Evolutionary conservation across 2,329 filamentous ascomycete species (phyloP).

Genomic region (Exophiala viscosa): DNA sequence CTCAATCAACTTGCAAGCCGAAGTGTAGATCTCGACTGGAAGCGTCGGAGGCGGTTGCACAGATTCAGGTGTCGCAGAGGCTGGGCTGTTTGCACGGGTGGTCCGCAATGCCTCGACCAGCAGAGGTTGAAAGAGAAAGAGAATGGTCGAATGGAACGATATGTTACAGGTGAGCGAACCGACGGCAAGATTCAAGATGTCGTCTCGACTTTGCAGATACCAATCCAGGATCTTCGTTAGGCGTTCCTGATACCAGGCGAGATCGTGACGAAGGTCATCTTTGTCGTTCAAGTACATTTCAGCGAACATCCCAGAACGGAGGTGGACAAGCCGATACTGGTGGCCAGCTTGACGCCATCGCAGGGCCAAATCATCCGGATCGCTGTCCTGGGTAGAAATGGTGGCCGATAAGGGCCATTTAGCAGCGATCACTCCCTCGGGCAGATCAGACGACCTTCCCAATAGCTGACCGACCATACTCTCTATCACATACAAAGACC

Average conservation of each 20-base stretch:
- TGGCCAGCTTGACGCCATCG: neutral
- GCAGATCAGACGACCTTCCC: conserved; percentile 32
- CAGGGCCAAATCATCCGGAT: conserved; percentile 19
- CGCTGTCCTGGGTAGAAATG: conserved; percentile 15
- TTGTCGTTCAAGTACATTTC: too few species aligned
- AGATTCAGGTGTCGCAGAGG: neutral
- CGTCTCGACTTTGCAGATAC: neutral
- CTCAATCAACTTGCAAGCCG: conserved; percentile 24
- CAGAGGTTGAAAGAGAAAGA: conserved; percentile 29
- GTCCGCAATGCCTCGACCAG: conserved; percentile 8
- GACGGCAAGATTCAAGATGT: conserved; percentile 6
- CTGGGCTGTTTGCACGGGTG: neutral
- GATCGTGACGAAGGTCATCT: neutral
- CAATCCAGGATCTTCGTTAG: neutral
- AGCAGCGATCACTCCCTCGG: conserved; percentile 17
- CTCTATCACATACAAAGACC: conserved; percentile 34
- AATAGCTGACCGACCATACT: conserved; percentile 33
- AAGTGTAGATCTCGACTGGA: conserved; percentile 22
- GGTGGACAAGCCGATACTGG: neutral
- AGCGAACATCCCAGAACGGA: too few species aligned
- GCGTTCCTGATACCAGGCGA: conserved; percentile 17
- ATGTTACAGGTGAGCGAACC: conserved; percentile 28
- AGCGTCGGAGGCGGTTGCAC: conserved; percentile 8
- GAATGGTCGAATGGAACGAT: conserved; percentile 28
- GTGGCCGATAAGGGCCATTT: neutral